Evolutionary conservation across 2,329 filamentous ascomycete genomes (phyloP).

Genomic region (Elsinoe perseae): DNA sequence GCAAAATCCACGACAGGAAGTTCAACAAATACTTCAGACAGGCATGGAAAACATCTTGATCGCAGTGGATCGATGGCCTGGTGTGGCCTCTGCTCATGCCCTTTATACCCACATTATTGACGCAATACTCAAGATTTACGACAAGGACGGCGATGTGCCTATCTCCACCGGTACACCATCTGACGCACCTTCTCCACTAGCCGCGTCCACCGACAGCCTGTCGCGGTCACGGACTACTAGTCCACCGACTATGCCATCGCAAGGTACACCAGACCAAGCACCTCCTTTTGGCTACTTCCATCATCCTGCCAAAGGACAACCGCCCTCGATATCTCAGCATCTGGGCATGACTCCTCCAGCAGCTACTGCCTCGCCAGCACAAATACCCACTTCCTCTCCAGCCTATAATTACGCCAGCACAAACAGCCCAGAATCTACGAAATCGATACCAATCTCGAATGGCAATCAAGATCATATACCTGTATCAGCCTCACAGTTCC

Average conservation of each 20-base stretch:
- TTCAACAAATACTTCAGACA: conserved; percentile 64
- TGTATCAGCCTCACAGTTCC: not conserved
- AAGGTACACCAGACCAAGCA: conserved; percentile 17
- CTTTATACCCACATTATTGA: conserved; percentile 79
- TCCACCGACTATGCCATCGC: conserved; percentile 32
- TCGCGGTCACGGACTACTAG: conserved; percentile 40
- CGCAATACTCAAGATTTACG: conserved; percentile 83
- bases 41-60: conserved; percentile 72
- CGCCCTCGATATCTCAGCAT: conserved; percentile 27
- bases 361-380: conserved; percentile 11
- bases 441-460: conserved; percentile 8
- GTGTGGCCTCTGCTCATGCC: conserved; percentile 72
- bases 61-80: conserved; percentile 85
- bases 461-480: not conserved
- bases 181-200: conserved; percentile 35
- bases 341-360: conserved; percentile 19
- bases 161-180: conserved; percentile 43
- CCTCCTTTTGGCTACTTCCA: conserved; percentile 27
- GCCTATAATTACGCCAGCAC: conserved; percentile 9
- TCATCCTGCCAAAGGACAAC: conserved; percentile 26
- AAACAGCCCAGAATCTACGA: conserved; percentile 1
- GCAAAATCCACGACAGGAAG: conserved; percentile 63
- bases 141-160: conserved; percentile 48
- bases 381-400: not conserved
- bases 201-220: conserved; percentile 34